Evolutionary conservation across 768 basidiomycete species (phyloP), one percentile per base, ranked within the genome.

Genomic region (Mycena galericulata): DNA sequence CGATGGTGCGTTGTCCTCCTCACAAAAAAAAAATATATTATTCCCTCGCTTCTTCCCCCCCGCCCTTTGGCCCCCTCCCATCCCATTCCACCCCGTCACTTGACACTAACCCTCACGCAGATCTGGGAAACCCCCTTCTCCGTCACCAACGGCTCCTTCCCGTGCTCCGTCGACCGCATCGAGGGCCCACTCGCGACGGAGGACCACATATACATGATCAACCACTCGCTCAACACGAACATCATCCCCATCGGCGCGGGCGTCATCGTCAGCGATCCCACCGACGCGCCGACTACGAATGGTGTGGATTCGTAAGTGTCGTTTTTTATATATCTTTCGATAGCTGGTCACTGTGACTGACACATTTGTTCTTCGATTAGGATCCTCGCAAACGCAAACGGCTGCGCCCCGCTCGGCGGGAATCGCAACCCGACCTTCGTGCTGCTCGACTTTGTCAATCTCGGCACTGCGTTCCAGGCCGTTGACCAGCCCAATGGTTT

Each of bases 101-200:
- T 22, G 2, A 29, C 11, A 4, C 15, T 22, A 38, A 32, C 18
- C 20, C 65, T 40, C 17, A 34, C 22, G 15, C 62, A 86, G 86
- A 82, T 89, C 24, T 89, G 89, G 88, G 88, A 89, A 75, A 85
- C 85, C 26, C 88, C 87, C 0, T 89, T 87, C 75, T 81, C 79
- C 45, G 79, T 82, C 8, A 88, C 86, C 5, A 79, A 89, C 70
- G 38, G 81, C 8, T 79, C 72, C 12, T 89, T 89, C 76, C 86
- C 88, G 0, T 90, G 89, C 74, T 79, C 75, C 22, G 83, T 89
- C 29, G 81, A 89, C 67, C 84, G 88, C 40, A 87, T 82, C 30
- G 71, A 70, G 20, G 88, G 88, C 0, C 84, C 87, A 9, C 79
- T 88, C 24, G 70, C 83, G 7, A 81, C 80, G 1, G 75, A 75